Evolutionary conservation across 202 grass and related monocot genomes (phyloP).

Genomic region (Setaria viridis): DNA sequence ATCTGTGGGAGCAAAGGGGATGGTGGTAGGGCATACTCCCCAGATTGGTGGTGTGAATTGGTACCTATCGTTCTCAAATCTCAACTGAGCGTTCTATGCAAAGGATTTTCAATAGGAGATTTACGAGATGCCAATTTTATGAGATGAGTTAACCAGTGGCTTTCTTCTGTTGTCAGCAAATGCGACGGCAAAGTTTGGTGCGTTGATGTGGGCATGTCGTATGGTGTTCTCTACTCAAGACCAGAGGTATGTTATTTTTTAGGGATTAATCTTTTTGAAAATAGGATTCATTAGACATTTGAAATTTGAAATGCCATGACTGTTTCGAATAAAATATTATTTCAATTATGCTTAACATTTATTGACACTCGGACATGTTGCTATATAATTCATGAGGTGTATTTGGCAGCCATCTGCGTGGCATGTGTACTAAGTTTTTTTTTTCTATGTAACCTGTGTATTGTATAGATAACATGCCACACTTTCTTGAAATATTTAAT

Average conservation of each 20-base stretch:
- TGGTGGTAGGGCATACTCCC: conserved; percentile 95
- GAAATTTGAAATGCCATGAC: not conserved
- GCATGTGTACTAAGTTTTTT: not conserved
- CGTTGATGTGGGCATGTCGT: conserved; percentile 96
- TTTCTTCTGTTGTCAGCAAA: conserved; percentile 69
- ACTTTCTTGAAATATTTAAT: not conserved
- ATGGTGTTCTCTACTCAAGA: conserved; percentile 80
- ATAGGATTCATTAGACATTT: not conserved
- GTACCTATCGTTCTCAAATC: conserved; percentile 47
- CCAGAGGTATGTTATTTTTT: conserved; percentile 68
- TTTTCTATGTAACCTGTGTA: not conserved
- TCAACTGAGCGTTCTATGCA: not conserved
- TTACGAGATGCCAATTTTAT: not conserved
- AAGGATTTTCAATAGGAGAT: not conserved
- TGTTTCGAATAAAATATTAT: not conserved
- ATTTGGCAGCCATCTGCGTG: not conserved
- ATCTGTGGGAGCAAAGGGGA: conserved; percentile 81
- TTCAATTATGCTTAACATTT: not conserved
- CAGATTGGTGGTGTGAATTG: conserved; percentile 81
- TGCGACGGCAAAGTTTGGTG: conserved; percentile 92
- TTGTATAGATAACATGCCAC: not conserved
- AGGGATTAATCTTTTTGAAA: not conserved
- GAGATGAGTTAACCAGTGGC: conserved; percentile 14
- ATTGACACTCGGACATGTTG: not conserved
- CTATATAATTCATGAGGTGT: not conserved